Evolutionary conservation across 176 grass and related monocot species (phyloP).

Genomic region (Hordeum vulgare): MorexV3_pseudomolecules_assembly NC_058520.1:545247726-545248225

Average conservation of each 20-base stretch:
- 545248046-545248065: constrained; percentile 31
- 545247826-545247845: constrained; percentile 53
- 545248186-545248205: constrained; percentile 35
- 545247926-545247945: constrained; percentile 27
- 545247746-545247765: constrained; percentile 48
- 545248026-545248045: background rate
- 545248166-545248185: background rate
- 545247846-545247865: constrained; percentile 40
- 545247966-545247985: constrained; percentile 35
- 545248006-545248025: background rate
- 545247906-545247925: constrained; percentile 32
- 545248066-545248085: constrained; percentile 22
- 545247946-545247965: constrained; percentile 31
- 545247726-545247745: constrained; percentile 49
- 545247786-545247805: constrained; percentile 99
- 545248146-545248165: background rate
- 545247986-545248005: constrained; percentile 54
- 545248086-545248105: background rate
- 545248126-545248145: constrained; percentile 30
- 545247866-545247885: constrained; percentile 55
- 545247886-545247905: constrained; percentile 41
- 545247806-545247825: constrained; percentile 96
- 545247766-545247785: constrained; percentile 92
- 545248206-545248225: constrained; percentile 33
- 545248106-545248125: constrained; percentile 47